A percentile compares a stretch with the other conserved stretches of the same genome.
Evolutionary conservation across 768 basidiomycete genomes (phyloP).

Genomic region (Cystofilobasidium bisporidii): DNA sequence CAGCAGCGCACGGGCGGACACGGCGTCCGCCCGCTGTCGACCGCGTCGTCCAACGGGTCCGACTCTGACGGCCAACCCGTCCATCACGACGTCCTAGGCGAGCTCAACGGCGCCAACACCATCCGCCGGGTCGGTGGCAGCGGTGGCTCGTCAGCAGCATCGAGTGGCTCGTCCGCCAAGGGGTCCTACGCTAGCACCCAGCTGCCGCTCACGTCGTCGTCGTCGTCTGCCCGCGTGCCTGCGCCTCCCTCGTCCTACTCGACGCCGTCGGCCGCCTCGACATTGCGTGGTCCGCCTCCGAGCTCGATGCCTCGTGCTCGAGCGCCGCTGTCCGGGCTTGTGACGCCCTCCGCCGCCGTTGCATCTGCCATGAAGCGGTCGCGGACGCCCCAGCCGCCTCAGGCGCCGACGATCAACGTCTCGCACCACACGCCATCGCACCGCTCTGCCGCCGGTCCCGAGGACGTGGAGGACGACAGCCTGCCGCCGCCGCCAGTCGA

Average conservation of each 20-base stretch:
- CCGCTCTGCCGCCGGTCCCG: too few species aligned
- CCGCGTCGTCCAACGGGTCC: not conserved
- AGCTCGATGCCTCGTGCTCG: not conserved
- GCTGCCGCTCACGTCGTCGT: not conserved
- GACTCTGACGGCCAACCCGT: not conserved
- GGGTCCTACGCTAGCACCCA: not conserved
- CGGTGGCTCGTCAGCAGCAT: not conserved
- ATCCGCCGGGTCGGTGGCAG: not conserved
- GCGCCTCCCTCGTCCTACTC: not conserved
- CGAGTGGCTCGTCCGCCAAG: not conserved
- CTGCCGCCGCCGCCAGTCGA: not conserved
- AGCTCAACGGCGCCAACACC: not conserved
- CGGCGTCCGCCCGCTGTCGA: constrained; percentile 1
- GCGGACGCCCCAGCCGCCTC: not conserved
- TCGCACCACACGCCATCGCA: too few species aligned
- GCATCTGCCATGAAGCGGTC: not conserved
- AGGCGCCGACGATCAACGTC: not conserved
- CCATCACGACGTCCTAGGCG: not conserved
- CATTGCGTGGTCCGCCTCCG: not conserved
- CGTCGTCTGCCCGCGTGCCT: not conserved
- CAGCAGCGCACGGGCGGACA: constrained; percentile 2
- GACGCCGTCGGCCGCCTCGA: not conserved
- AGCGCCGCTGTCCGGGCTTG: not conserved
- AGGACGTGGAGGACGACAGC: not conserved
- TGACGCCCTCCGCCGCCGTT: not conserved